These are phyloP conservation scores for Dictyostelium capitatum DNA, from an alignment of 78 protist species.

Conservation along the genomic window DNA sequence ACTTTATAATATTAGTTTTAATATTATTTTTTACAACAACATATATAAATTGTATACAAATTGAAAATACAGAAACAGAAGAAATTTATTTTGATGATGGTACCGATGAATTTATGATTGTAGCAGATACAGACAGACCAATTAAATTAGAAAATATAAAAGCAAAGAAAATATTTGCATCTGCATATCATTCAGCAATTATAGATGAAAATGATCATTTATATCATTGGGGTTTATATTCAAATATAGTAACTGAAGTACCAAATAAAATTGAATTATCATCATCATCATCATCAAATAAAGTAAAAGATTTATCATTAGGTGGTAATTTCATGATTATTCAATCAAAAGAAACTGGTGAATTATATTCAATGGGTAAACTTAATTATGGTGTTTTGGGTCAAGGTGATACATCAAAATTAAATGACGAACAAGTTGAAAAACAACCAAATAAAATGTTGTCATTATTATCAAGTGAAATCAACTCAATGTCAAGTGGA, in stretches of 20 bases:
- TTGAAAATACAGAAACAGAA: neutral
- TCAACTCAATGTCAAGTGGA: slow-evolving; percentile 48
- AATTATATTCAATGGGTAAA: slow-evolving; percentile 30
- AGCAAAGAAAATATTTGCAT: slow-evolving; percentile 18
- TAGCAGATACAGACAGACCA: neutral
- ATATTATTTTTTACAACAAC: too few relatives aligned
- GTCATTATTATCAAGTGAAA: neutral
- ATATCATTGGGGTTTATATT: slow-evolving; percentile 35
- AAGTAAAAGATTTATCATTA: neutral
- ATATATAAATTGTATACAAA: neutral
- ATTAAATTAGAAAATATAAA: neutral
- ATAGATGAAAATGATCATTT: slow-evolving; percentile 2
- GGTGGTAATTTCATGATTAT: slow-evolving; percentile 20
- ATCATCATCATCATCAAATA: neutral
- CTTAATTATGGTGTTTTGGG: slow-evolving; percentile 20
- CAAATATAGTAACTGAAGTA: slow-evolving; percentile 10
- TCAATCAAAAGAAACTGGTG: neutral
- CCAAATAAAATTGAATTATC: neutral
- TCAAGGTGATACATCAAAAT: neutral
- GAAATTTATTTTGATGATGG: slow-evolving; percentile 18
- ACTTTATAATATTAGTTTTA: too few relatives aligned
- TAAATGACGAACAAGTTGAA: neutral
- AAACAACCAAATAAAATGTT: neutral
- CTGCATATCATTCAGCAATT: slow-evolving; percentile 23
- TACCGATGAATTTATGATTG: neutral